Conservation (phyloP, 1,284 basidiomycete species). For the Cryptococcus hybrid region DNA sequence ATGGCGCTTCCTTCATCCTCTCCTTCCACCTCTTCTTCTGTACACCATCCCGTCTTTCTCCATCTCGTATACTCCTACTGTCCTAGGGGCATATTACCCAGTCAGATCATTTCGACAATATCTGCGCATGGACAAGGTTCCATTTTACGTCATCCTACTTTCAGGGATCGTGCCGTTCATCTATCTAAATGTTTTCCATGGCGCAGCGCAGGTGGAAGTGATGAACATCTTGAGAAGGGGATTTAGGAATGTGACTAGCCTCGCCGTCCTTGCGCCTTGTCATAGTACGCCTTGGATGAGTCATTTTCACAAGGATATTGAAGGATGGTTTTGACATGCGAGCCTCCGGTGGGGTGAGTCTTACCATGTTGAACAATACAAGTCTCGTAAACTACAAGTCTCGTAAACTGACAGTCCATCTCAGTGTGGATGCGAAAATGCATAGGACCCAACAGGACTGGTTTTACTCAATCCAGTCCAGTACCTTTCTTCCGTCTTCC, state of each 20-base stretch:
- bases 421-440: constrained; percentile 25
- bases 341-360: constrained; percentile 74
- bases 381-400: not conserved
- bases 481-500: constrained; percentile 62
- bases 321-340: constrained; percentile 78
- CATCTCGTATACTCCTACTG: constrained; percentile 50
- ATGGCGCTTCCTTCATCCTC: constrained; percentile 92
- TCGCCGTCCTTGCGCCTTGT: constrained; percentile 93
- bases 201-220: constrained; percentile 71
- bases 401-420: not conserved
- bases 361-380: no score
- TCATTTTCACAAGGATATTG: constrained; percentile 70
- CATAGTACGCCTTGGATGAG: constrained; percentile 97
- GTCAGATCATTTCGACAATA: constrained; percentile 34
- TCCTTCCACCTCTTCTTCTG: constrained; percentile 81
- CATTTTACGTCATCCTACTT: constrained; percentile 55
- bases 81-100: constrained; percentile 30
- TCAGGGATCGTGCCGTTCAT: constrained; percentile 59
- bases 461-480: constrained; percentile 63
- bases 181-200: constrained; percentile 72
- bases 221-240: constrained; percentile 51
- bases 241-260: constrained; percentile 45
- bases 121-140: constrained; percentile 37
- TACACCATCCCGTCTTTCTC: constrained; percentile 72
- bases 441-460: constrained; percentile 6